Percentiles rank a stretch among this genome's conserved stretches.
Conservation (phyloP, 352 stramenopile species). For the Pythium dissotocum region DNA sequence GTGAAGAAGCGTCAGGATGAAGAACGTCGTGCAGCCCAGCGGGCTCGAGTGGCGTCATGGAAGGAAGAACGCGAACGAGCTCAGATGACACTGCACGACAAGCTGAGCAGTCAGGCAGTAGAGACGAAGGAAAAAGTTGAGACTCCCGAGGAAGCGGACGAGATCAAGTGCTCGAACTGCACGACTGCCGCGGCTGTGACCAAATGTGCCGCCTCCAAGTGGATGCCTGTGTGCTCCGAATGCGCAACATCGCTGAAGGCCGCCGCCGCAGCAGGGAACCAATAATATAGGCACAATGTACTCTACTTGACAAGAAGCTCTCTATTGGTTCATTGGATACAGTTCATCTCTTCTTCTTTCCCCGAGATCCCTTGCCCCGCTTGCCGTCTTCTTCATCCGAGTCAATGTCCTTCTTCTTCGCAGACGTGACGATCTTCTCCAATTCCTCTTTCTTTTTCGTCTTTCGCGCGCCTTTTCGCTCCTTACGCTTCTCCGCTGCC, state of each 20-base stretch:
- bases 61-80: constrained; percentile 72
- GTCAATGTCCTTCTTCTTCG: constrained; percentile 41
- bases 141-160: constrained; percentile 35
- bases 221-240: constrained; percentile 76
- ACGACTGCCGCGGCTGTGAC: constrained; percentile 49
- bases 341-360: constrained; percentile 33
- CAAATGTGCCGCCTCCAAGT: constrained; percentile 83
- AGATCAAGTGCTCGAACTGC: constrained; percentile 75
- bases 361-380: constrained; percentile 31
- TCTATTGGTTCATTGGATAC: not conserved
- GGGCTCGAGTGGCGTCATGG: constrained; percentile 58
- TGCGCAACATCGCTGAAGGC: constrained; percentile 54
- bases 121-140: constrained; percentile 11
- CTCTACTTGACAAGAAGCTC: not conserved
- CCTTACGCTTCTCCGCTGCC: constrained; percentile 71
- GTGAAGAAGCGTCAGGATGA: constrained; percentile 64
- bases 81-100: constrained; percentile 67
- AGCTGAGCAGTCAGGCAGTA: constrained; percentile 6
- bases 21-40: constrained; percentile 58
- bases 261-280: constrained; percentile 7
- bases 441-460: constrained; percentile 80
- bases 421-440: constrained; percentile 57
- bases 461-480: constrained; percentile 85
- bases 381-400: constrained; percentile 42
- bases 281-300: constrained; percentile 14